Evolutionary conservation across 2,329 filamentous ascomycete genomes (phyloP).

Genomic region (Sarocladium kiliense): DNA sequence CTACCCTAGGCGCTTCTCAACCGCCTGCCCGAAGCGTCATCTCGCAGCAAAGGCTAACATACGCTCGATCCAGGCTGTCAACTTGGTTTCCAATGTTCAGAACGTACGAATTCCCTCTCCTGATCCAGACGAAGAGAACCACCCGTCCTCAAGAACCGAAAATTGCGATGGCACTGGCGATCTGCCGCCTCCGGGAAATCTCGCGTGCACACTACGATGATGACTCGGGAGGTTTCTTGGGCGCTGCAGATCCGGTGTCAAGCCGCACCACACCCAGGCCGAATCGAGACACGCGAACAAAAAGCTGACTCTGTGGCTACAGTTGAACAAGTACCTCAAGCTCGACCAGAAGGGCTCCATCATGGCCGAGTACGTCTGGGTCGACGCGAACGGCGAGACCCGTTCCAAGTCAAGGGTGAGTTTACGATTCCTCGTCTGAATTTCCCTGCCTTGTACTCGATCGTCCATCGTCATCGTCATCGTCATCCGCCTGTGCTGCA

Average conservation of each 20-base stretch:
- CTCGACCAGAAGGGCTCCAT: slow-evolving; percentile 84
- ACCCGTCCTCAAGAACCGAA: neutral
- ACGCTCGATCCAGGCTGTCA: slow-evolving; percentile 3
- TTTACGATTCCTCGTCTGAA: slow-evolving; percentile 19
- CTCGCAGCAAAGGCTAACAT: slow-evolving; percentile 1
- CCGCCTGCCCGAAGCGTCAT: slow-evolving; percentile 8
- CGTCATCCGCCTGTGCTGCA: neutral
- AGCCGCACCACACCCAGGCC: neutral
- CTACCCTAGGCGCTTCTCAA: neutral
- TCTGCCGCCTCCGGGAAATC: neutral
- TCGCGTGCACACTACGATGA: neutral
- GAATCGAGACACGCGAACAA: neutral
- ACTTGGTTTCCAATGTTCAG: slow-evolving; percentile 8
- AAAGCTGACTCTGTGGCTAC: slow-evolving; percentile 15
- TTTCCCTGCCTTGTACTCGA: neutral
- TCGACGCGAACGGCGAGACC: slow-evolving; percentile 75
- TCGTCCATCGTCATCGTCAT: neutral
- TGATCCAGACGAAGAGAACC: neutral
- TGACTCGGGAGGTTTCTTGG: neutral
- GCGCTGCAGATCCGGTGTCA: slow-evolving; percentile 1
- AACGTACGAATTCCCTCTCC: slow-evolving; percentile 6
- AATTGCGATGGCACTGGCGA: neutral
- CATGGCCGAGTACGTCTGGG: slow-evolving; percentile 97
- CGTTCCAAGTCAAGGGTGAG: slow-evolving; percentile 96
- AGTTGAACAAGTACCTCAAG: slow-evolving; percentile 89